Conservation (phyloP, 495 filamentous ascomycete genomes). For the Tuber indicum region DNA sequence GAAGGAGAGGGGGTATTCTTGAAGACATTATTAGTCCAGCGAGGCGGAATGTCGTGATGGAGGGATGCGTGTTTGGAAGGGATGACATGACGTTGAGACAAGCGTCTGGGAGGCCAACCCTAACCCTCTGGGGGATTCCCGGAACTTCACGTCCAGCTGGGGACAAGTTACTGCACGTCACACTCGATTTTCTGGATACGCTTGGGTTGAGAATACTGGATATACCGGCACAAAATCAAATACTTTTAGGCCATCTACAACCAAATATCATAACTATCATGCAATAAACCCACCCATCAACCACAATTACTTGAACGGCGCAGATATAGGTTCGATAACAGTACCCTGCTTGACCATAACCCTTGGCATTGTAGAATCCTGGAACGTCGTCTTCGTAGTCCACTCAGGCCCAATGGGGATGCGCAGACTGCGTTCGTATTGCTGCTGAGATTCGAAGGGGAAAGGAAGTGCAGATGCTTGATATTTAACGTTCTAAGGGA, state of each 20-base stretch:
- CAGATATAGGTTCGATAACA: slow-evolving; percentile 75
- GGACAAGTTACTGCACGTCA: background rate
- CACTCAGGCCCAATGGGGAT: slow-evolving; percentile 90
- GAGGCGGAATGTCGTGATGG: background rate
- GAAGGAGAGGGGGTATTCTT: background rate
- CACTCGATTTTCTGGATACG: background rate
- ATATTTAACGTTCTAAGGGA: slow-evolving; percentile 70
- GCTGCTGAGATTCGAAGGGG: slow-evolving; percentile 73
- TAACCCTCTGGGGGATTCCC: background rate
- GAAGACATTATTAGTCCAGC: background rate
- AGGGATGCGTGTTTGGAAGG: background rate
- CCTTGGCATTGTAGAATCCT: slow-evolving; percentile 80
- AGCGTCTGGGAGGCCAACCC: background rate
- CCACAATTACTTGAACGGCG: slow-evolving; percentile 33
- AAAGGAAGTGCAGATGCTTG: slow-evolving; percentile 74
- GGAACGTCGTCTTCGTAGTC: slow-evolving; percentile 88
- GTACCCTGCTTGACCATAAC: slow-evolving; percentile 81
- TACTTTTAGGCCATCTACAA: background rate
- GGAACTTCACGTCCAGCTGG: background rate
- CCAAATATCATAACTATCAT: background rate
- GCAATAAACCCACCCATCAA: background rate
- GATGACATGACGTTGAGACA: background rate
- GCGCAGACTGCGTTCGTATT: slow-evolving; percentile 85
- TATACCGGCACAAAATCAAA: background rate
- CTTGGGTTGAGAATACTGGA: background rate